Evolutionary conservation across 352 stramenopile genomes (phyloP).

Genomic region (Pelagophyceae sp.): DNA sequence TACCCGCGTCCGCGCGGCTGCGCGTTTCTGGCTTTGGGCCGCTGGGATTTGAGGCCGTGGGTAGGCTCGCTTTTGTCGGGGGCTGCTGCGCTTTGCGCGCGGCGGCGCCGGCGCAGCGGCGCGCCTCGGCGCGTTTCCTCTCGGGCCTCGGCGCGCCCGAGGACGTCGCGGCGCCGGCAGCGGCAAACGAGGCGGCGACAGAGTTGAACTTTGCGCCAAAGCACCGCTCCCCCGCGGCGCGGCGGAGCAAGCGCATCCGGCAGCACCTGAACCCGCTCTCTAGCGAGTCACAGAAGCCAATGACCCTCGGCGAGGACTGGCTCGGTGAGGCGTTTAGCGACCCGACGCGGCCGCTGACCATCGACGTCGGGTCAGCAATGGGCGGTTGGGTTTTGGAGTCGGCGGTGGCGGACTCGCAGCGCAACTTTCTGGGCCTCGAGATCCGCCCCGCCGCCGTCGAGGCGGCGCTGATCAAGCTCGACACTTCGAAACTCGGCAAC

Average conservation of each 20-base stretch:
- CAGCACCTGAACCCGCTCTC: constrained; percentile 31
- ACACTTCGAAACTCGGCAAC: constrained; percentile 15
- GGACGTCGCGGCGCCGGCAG: too few relatives aligned
- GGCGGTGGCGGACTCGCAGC: background rate
- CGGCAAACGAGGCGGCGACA: too few relatives aligned
- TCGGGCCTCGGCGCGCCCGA: too few relatives aligned
- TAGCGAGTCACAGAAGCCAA: background rate
- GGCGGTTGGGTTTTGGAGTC: constrained; percentile 32
- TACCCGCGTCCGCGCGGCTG: too few relatives aligned
- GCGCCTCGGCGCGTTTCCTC: too few relatives aligned
- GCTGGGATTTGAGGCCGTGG: too few relatives aligned
- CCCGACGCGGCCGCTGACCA: constrained; percentile 22
- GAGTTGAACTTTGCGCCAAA: too few relatives aligned
- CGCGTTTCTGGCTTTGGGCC: too few relatives aligned
- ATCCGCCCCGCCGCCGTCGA: constrained; percentile 31
- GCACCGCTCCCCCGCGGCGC: too few relatives aligned
- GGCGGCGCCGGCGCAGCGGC: too few relatives aligned
- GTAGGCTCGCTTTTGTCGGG: too few relatives aligned
- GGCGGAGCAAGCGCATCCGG: constrained; percentile 14
- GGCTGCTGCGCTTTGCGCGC: too few relatives aligned
- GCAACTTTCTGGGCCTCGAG: constrained; percentile 38
- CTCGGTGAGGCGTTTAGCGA: constrained; percentile 12
- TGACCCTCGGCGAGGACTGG: constrained; percentile 18
- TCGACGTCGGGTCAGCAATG: constrained; percentile 37
- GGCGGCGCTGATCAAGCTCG: constrained; percentile 8